Percentiles rank a stretch among this genome's conserved stretches.
Evolutionary conservation across 257 asterid species (phyloP).

Genomic region (Ajuga chamaepitys): DNA sequence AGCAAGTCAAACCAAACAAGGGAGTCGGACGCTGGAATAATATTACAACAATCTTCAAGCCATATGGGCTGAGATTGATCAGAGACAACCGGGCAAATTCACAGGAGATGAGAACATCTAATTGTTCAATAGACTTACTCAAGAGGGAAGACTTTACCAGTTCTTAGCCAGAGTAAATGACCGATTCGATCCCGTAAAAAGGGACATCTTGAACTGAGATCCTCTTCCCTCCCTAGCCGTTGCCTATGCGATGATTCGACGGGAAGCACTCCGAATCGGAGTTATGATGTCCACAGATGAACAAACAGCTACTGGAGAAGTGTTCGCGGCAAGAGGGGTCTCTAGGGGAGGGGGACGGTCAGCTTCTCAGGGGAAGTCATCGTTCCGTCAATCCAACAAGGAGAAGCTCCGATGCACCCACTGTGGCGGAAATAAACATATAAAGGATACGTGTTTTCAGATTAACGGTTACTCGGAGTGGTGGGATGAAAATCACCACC

Average conservation of each 20-base stretch:
- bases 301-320: neutral
- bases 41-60: neutral
- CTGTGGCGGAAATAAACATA: too few relatives aligned
- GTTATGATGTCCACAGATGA: neutral
- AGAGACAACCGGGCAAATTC: neutral
- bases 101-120: neutral
- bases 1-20: neutral
- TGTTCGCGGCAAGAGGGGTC: neutral
- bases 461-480: too few relatives aligned
- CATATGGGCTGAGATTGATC: slow-evolving; percentile 5
- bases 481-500: too few relatives aligned
- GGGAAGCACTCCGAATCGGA: neutral
- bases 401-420: too few relatives aligned
- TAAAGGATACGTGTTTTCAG: too few relatives aligned
- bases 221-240: neutral
- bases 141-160: too few relatives aligned
- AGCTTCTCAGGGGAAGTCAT: too few relatives aligned
- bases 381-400: too few relatives aligned
- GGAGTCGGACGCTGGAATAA: neutral
- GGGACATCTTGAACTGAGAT: too few relatives aligned
- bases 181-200: too few relatives aligned
- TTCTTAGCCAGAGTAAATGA: too few relatives aligned
- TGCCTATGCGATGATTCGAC: neutral
- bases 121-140: neutral
- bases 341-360: too few relatives aligned